Evolutionary conservation across 1,284 basidiomycete species (phyloP), one percentile per base, ranked within the genome.

Genomic region (Schizopora paradoxa): DNA sequence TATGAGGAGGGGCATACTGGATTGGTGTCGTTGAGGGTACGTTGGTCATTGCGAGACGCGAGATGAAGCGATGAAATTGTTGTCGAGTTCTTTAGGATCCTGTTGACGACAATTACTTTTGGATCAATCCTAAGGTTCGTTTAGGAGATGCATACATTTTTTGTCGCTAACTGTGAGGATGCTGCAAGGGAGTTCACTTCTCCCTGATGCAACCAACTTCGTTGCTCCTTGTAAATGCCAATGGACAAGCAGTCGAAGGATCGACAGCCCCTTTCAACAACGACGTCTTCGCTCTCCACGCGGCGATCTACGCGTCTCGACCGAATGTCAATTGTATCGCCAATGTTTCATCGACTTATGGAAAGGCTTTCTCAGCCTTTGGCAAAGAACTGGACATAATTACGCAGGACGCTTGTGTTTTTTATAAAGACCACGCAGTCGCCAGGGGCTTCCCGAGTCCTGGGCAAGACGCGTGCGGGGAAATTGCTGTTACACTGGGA

Each of bases 241-340:
- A 65, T n/a, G 74, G 74, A 18, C 61, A 65, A n/a, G 67, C 77
- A 26, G 65, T 67, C 41, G 68, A 63, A 36, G 67, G 67, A 5
- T 65, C 67, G 7, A 56, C 60, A 31, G 60, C 61, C 28, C 55
- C 66, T 13, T 63, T 74, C 47, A 75, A 73, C 55, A 67, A 61
- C 22, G 67, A 73, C 4, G 74, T 73, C 1, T 77, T 69, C 54
- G 72, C 70, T 47, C 72, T 73, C 47, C 74, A 77, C 55, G 72
- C 73, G 21, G 72, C 76, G 3, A 70, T 82, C 41, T 79, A 81
- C 57, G 65, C 66, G 11, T 72, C 74, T n/a, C 73, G 79, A 18
- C 77, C 78, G 0, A 79, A 84, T 54, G 69, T 82, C 14, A 55
- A 75, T 27, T 79, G 79, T 31, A 78, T 78, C 4, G 80, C 79